Conservation (phyloP, 2,329 filamentous ascomycete species). For the Paraphaeosphaeria minitans region DNA sequence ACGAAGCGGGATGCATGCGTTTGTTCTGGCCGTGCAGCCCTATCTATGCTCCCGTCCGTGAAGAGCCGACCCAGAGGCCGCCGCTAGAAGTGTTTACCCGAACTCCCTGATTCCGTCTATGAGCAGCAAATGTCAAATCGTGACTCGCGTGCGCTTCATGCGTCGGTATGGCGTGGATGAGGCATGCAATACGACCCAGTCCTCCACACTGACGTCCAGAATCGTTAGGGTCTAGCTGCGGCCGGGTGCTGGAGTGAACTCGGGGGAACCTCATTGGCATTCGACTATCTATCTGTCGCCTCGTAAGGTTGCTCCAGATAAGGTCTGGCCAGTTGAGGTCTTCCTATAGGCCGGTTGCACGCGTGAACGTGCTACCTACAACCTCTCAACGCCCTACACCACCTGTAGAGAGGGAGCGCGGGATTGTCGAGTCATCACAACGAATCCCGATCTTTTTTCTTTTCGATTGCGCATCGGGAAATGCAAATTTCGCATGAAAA, state of each 20-base stretch:
- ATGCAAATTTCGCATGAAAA: slow-evolving; percentile 7
- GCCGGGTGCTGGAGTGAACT: too few species aligned
- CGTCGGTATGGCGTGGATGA: neutral
- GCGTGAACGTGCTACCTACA: neutral
- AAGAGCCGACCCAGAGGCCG: neutral
- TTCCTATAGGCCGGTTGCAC: neutral
- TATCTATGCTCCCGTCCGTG: neutral
- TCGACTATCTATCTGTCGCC: too few species aligned
- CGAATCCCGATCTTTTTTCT: neutral
- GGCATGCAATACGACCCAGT: neutral
- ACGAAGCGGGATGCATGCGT: neutral
- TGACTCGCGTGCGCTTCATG: neutral
- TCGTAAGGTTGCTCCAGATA: neutral
- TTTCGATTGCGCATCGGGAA: slow-evolving; percentile 1
- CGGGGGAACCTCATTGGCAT: neutral
- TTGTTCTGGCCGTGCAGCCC: neutral
- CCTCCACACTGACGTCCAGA: neutral
- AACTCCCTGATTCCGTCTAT: neutral
- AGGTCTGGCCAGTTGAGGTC: neutral
- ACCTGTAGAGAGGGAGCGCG: neutral
- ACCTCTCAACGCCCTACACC: neutral
- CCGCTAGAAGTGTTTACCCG: neutral
- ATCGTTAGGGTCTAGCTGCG: neutral
- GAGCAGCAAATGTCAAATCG: neutral
- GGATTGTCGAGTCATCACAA: neutral